A percentile compares a stretch with the other conserved stretches of the same genome.
Conservation (phyloP, 176 grass and related monocot genomes). For the Tillandsia leiboldiana region DNA sequence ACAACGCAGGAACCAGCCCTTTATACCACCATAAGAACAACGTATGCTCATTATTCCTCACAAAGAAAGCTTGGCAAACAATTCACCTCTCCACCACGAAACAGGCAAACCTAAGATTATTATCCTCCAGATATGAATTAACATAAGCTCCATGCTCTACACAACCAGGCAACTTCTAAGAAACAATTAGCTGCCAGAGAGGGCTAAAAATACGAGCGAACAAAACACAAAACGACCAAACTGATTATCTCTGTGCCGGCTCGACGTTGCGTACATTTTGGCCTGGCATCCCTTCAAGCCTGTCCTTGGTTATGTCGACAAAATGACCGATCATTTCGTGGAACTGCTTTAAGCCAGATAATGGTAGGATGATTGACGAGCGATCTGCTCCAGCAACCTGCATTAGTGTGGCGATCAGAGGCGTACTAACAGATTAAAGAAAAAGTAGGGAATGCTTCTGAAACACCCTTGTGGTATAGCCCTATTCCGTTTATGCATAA, state of each 20-base stretch:
- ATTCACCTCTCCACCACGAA: slow-evolving; percentile 2
- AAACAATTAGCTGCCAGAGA: not conserved
- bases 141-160: not conserved
- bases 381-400: slow-evolving; percentile 93
- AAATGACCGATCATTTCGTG: slow-evolving; percentile 99
- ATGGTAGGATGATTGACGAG: slow-evolving; percentile 88
- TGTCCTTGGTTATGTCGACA: slow-evolving; percentile 98
- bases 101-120: not conserved
- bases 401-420: not conserved
- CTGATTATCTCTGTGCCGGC: slow-evolving; percentile 64
- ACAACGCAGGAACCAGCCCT: not conserved
- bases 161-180: not conserved
- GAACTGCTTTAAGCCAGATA: slow-evolving; percentile 95
- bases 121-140: slow-evolving; percentile 1
- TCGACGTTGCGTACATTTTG: slow-evolving; percentile 73
- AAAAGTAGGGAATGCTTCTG: no score
- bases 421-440: no score
- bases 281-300: slow-evolving; percentile 73
- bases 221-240: not conserved
- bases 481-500: no score
- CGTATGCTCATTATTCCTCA: not conserved
- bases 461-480: no score
- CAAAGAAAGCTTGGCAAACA: slow-evolving; percentile 3
- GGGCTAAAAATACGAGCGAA: not conserved
- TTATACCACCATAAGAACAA: slow-evolving; percentile 5